Conservation (phyloP, 1,284 basidiomycete genomes). For the Pseudozyma hubeiensis region DNA sequence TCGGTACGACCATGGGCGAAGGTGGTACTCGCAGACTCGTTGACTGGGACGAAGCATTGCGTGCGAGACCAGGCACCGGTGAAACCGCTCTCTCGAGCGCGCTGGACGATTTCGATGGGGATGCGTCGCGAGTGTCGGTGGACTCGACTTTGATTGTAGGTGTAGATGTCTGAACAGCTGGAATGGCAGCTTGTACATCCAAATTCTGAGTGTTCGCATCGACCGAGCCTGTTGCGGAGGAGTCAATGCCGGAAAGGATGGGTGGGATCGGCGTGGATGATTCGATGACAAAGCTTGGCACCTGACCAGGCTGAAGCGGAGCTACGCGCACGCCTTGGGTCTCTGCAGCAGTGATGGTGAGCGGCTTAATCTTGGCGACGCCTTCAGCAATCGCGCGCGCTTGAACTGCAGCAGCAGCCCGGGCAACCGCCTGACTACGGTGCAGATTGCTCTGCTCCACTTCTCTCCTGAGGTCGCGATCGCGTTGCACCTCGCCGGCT, state of each 20-base stretch:
- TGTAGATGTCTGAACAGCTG: constrained; percentile 2
- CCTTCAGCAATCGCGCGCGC: constrained; percentile 37
- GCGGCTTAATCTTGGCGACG: constrained; percentile 41
- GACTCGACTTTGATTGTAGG: constrained; percentile 22
- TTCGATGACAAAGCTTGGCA: constrained; percentile 48
- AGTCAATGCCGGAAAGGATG: constrained; percentile 6
- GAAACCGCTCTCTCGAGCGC: constrained; percentile 37
- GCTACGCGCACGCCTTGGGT: constrained; percentile 44
- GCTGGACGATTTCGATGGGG: constrained; percentile 13
- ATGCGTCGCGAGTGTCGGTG: constrained; percentile 15
- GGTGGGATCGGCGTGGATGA: constrained; percentile 31
- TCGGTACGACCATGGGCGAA: constrained; percentile 31
- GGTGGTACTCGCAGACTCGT: constrained; percentile 37
- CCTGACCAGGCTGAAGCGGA: constrained; percentile 46
- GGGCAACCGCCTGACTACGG: constrained; percentile 40
- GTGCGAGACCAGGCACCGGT: constrained; percentile 35
- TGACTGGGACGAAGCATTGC: constrained; percentile 23
- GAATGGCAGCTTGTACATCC: background rate
- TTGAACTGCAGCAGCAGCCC: constrained; percentile 42
- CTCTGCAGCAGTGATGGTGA: constrained; percentile 40
- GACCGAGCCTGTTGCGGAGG: background rate
- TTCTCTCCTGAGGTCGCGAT: constrained; percentile 37
- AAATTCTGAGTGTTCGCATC: background rate
- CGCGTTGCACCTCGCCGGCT: constrained; percentile 37
- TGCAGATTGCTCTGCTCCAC: constrained; percentile 21